Base-by-base conservation (phyloP, 1,284 basidiomycete genomes). In the Bjerkandera adusta region DNA sequence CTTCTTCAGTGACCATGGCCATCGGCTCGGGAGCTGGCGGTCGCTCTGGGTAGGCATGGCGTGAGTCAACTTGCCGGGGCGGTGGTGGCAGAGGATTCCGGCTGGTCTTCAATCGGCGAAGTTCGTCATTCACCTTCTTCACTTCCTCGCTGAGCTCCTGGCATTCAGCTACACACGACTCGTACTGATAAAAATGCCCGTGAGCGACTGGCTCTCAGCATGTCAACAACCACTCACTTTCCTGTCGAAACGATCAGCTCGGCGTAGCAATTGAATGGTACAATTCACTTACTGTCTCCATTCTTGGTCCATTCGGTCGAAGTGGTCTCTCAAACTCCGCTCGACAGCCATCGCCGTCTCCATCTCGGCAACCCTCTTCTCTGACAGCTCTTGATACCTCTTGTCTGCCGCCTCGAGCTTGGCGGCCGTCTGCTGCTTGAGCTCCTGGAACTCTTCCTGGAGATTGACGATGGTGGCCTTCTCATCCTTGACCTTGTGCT, bases 211-310 rank as follows among this genome's bases (percentile, higher is more conserved):
- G 44, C 49, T 22, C 13, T 21, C 22, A 7, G 26, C 24, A 44
- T 42, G 26, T 20, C 10, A 18, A 21, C 16, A 33, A 11, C 30
- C 45, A 60, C 69, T 65, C 50, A 72, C 70, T 71, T 70, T 70
- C 45, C 70, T 72, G 55, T 12, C 56, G 47, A 11, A 15, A 45
- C 33, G 3, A 30, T n/a, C 18, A 43, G 8, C 22, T 16, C 34
- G 16, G n/a, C 16, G 13, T 7, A 43, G 57, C 10, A 15, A 45
- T 26, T 11, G 51, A 49, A 42, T 47, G 32, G 41, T 25, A 16
- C 22, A 39, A 13, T n/a, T 22, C 8, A 52, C 68, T 55, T 50
- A 72, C 71, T 55, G 48, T 59, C 57, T 68, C 70, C 69, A 71
- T 47, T 65, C 64, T n/a, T 37, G 52, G n/a, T 67, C 60, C 49